These are phyloP conservation scores for Mesembryanthemum crystallinum DNA, from an alignment of 148 eudicot genomes.

Conservation along the genomic window DNA sequence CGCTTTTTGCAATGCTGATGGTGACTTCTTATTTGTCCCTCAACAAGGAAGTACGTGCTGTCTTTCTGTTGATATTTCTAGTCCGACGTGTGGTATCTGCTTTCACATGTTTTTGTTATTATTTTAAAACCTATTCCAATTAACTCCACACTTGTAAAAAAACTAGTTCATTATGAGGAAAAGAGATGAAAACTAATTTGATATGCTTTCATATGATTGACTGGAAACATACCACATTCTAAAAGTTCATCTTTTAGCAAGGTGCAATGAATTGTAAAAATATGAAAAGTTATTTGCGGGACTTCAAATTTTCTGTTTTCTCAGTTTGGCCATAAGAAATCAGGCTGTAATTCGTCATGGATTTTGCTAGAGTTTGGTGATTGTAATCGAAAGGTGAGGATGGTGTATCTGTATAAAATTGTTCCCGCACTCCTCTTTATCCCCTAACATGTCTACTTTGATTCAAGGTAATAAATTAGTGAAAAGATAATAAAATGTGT, in stretches of 20 bases:
- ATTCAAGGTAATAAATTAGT: background rate
- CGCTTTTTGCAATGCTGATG: conserved; percentile 98
- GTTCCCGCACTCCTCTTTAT: background rate
- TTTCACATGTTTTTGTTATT: too few species aligned
- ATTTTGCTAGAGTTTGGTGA: background rate
- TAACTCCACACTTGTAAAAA: background rate
- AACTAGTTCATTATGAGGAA: background rate
- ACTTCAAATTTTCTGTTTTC: too few species aligned
- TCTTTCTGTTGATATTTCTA: background rate
- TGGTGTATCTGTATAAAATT: background rate
- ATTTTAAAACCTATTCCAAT: background rate
- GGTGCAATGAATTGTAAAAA: too few species aligned
- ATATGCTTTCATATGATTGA: background rate
- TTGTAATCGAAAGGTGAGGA: background rate
- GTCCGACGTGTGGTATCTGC: background rate
- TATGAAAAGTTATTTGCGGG: too few species aligned
- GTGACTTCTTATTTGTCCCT: conserved; percentile 95
- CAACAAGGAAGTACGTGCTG: conserved; percentile 72
- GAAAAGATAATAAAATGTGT: background rate
- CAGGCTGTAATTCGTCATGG: too few species aligned
- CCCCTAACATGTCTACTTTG: background rate
- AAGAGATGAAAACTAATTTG: background rate
- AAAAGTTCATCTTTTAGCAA: too few species aligned
- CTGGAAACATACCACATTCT: background rate
- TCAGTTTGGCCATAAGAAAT: too few species aligned